Evolutionary conservation across 352 stramenopile species (phyloP), one percentile per base, ranked within the genome.

Genomic region (Aphanomyces cochlioides): DNA sequence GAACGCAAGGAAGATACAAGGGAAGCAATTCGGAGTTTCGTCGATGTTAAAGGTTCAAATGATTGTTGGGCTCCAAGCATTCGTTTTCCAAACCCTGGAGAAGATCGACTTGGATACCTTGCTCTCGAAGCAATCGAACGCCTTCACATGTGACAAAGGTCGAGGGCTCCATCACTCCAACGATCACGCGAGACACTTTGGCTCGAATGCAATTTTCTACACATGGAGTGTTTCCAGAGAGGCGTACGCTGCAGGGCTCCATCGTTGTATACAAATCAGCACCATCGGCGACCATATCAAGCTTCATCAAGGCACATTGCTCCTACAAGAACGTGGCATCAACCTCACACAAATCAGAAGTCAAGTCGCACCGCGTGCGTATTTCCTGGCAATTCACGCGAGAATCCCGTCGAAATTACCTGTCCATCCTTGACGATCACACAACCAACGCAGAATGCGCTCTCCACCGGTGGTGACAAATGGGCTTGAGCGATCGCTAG

Each of bases 201-300:
- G 85, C 86, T 7, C 78, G 83, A 56, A 95, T 80, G 39, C 88
- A 94, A 57, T 78, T 90, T 65, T 90, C 78, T 7, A 93, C 89
- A 69, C 89, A 96, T 13, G 87, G 80, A 43, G 80, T 79, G 56
- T 95, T 95, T 1, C 86, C 88, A 8, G 87, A 95, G n/a, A 94
- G 76, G n/a, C 89, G 79, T 70, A 72, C 78, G 77, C 85, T 94
- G 74, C 89, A 96, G 3, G 89, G 87, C 82, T 96, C 89, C 89
- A 96, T 96, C 10, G 87, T 95, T 28, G 87, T 94, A 77, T 94
- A 96, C 36, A 96, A 77, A 3, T 86, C 93, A n/a, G 82, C 74
- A 19, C 76, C 80, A 1, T 66, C 37, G 8, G 88, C 89, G 38
- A 88, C 66, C 41, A 91, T 92, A 58, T 75, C 75, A 50, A 96